Conservation (phyloP, 805 yeast species). For the Clavispora asparagi region DNA sequence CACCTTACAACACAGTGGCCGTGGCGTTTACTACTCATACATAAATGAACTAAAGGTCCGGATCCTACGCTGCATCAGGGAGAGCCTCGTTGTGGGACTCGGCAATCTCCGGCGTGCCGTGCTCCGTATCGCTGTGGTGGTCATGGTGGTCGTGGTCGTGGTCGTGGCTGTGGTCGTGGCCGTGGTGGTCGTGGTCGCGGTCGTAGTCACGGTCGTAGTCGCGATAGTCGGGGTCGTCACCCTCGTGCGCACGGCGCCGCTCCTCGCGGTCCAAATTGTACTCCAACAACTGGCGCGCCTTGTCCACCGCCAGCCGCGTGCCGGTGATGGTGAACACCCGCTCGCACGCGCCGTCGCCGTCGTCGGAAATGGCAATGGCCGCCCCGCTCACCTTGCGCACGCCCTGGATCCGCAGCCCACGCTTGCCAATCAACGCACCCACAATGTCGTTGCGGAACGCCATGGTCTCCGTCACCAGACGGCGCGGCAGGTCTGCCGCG, state of each 20-base stretch:
- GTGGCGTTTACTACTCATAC: background rate
- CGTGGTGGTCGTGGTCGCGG: background rate
- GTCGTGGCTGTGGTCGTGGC: background rate
- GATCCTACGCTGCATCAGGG: too few species aligned
- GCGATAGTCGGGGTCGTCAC: too few species aligned
- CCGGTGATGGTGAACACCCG: slow-evolving; percentile 73
- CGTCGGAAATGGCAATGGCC: slow-evolving; percentile 68
- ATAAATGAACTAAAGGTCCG: background rate
- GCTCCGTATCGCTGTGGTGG: background rate
- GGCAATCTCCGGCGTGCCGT: background rate
- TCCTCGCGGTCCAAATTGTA: slow-evolving; percentile 56
- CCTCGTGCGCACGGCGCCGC: slow-evolving; percentile 30
- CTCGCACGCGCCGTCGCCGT: slow-evolving; percentile 40
- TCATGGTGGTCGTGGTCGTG: background rate
- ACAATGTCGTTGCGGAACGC: slow-evolving; percentile 76
- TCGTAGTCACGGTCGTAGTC: background rate
- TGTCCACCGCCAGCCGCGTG: slow-evolving; percentile 47
- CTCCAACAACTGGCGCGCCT: slow-evolving; percentile 53
- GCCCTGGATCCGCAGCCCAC: slow-evolving; percentile 82
- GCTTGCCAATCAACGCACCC: slow-evolving; percentile 85
- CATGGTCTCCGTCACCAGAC: slow-evolving; percentile 32
- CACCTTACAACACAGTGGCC: too few species aligned
- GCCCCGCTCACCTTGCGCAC: slow-evolving; percentile 77
- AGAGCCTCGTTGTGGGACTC: too few species aligned
- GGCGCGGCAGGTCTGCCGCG: background rate